These are phyloP conservation scores for Colletotrichum agaves DNA, from an alignment of 2,329 filamentous ascomycete species.

Conservation along the genomic window DNA sequence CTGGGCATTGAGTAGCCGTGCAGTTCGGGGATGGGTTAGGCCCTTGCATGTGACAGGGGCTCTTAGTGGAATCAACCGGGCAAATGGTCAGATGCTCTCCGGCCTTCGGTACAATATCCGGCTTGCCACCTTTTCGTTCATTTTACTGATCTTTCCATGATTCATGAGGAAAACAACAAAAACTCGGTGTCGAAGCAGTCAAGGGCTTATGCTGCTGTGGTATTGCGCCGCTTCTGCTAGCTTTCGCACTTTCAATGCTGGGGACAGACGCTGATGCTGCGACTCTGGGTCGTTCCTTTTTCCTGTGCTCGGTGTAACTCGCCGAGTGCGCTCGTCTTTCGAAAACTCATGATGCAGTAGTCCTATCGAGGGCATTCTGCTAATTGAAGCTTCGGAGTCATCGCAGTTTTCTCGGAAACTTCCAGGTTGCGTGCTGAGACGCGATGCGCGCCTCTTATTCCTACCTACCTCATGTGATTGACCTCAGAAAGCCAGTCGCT, in stretches of 20 bases:
- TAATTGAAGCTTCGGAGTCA: not conserved
- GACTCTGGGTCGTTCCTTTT: not conserved
- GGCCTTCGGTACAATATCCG: not conserved
- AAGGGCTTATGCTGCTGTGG: not conserved
- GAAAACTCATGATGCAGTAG: not conserved
- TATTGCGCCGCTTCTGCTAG: too few species aligned
- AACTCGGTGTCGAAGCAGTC: not conserved
- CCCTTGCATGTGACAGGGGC: constrained; percentile 32
- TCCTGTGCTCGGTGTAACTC: constrained; percentile 13
- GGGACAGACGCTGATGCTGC: not conserved
- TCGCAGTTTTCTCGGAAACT: not conserved
- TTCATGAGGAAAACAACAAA: constrained; percentile 21
- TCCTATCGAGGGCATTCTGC: not conserved
- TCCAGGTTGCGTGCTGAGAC: not conserved
- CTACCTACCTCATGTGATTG: not conserved
- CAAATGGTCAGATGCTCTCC: constrained; percentile 16
- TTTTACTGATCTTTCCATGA: constrained; percentile 32
- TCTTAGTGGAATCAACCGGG: constrained; percentile 6
- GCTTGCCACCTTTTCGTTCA: constrained; percentile 24
- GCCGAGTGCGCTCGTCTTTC: constrained; percentile 11
- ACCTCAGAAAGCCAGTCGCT: constrained; percentile 12
- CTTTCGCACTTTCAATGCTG: not conserved
- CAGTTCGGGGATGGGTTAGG: not conserved
- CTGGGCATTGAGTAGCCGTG: constrained; percentile 1
- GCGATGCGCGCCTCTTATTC: not conserved